Base-by-base conservation (phyloP, 768 basidiomycete genomes). In the Trametes coccinea region DNA sequence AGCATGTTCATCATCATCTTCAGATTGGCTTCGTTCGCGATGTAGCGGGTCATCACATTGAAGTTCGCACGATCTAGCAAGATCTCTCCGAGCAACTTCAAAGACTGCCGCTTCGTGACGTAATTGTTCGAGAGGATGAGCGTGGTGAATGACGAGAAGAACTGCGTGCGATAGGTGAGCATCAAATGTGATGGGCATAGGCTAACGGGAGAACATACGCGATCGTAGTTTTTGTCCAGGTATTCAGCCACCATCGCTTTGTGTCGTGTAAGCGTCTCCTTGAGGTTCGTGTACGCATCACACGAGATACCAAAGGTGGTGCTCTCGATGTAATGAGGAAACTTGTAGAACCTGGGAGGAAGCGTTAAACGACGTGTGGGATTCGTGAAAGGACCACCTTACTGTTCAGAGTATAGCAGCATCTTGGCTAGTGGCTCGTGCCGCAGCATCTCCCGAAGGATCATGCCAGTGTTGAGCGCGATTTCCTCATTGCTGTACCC, bases 1-100 rank as follows among this genome's bases (percentile, higher is more conserved):
- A 99, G 80, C 58, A 98, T 83, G 75, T 98, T 98, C 97, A 99
- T 99, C 93, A 99, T 97, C 89, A 96, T 93, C 88, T 98, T 98
- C 65, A 99, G 82, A 73, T 98, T 99, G 31, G 88, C 89, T 72
- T 98, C 97, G 70, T 88, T 89, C 8, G 93, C 85, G 68, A 99
- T 99, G 73, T 98, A 99, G 6, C 89, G 85, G 0, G 97, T 98
- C 97, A 99, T 99, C 71, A 98, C 93, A 67, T 83, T 93, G 80
- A 98, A 98, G 76, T 99, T 99, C 49, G 95, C 94, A 31, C 97
- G 87, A 76, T 99, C 97, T 47, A 99, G 87, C 6, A 98, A 80
- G 76, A 98, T 98, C 76, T 99, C 97, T 64, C 97, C 97, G 2
- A 99, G 86, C 5, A 98, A 85, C 76, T 99, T 99, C 68, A 99